Evolutionary conservation across 768 basidiomycete genomes (phyloP), one percentile per base, ranked within the genome.

Genomic region (Lentinula detonsa): DNA sequence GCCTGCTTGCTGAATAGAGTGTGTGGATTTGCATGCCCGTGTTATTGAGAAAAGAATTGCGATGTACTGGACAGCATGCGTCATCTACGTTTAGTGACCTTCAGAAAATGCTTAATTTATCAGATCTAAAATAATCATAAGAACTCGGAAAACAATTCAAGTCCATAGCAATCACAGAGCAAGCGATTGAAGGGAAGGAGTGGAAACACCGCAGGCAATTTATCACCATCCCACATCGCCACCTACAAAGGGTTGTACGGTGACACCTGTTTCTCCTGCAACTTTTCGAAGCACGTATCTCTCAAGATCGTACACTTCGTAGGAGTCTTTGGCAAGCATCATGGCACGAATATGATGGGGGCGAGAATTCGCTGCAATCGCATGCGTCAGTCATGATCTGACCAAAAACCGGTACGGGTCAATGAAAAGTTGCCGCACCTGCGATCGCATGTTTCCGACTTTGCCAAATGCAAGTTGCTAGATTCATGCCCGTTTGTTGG

Each of bases 391-490:
- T 6, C 13, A 45, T 45, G 7, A 18, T 45, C 16, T 18, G 16
- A 8, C 15, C 5, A 45, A 18, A 45, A n/a, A 28, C 28, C n/a
- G 42, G 16, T 43, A 43, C 13, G 42, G 16, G 42, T 13, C 42
- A 8, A 39, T 39, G 0, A 11, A 0, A 83, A 65, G 85, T 93
- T 0, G 95, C 95, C 2, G 85, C 86, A 33, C 86, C 95, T 3
- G 85, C 86, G 31, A 86, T 74, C 4, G 95, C 96, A 63, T 94
- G 89, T 65, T 82, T 81, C 5, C 95, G 86, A 45, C 90, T 92
- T 74, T 90, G 87, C 95, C 96, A 98, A 45, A 98, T 88, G 75
- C 95, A 98, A 16, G 95, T 97, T 7, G 95, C 94, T 58, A 97
- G 84, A 72, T 98, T 98, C 74, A 90, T 78, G 1, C 93, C 87